Evolutionary conservation across 75 land plant species (phyloP), one percentile per base, ranked within the genome.

Genomic region (Larix kaempferi): DNA sequence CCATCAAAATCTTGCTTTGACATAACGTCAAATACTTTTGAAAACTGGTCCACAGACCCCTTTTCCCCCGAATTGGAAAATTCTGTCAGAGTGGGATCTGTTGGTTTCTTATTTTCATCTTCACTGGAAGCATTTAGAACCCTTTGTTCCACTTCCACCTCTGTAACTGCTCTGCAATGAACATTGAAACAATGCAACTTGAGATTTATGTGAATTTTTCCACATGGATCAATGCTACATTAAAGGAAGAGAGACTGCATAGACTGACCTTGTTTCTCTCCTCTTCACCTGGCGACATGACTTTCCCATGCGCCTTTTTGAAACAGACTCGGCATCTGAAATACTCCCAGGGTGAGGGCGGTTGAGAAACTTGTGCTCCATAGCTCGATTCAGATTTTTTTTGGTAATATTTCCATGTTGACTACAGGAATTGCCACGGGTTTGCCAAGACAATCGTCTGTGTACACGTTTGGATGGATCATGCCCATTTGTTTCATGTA

Each of bases 241-340:
- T 26, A 57, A n/a, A 57, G 35, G 69, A 17, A 13, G 29, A 61
- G 60, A 33, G 23, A 27, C 19, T 35, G 16, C 6, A 72, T 14
- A 61, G 44, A 35, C 74, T 75, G 17, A 87, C 91, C 85, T 78
- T 52, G 67, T 71, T 61, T 92, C 88, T 57, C 63, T 71, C 27
- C 77, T 80, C 79, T 82, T 86, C 62, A 86, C 84, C 59, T 83
- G 79, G 58, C 94, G 84, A 59, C 91, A 88, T 26, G 94, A 92
- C 74, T 88, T 92, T 11, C 94, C 94, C 4, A 71, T 37, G 29
- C 71, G 79, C 56, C 84, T 74, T 62, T 81, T 89, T 19, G 84
- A 76, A 13, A 88, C 84, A 62, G 89, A 80, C 57, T 79, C 4
- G 74, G 79, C 64, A 79, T 81, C 76, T 82, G 67, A 15, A 76